Evolutionary conservation across 169 alveolate species (phyloP), one percentile per base, ranked within the genome.

Genomic region (Plasmodium vinckei): DNA sequence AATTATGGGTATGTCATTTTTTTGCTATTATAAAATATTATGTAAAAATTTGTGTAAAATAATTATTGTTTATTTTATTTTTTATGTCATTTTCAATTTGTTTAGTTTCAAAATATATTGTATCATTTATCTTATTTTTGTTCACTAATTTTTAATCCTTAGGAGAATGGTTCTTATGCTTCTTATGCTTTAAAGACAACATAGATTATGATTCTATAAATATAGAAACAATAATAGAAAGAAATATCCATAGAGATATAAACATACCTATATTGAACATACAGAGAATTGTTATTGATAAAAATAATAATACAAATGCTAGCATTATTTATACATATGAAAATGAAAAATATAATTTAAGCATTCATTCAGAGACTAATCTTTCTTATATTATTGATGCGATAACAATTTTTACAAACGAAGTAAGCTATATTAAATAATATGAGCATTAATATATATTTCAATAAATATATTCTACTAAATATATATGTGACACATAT

Each of bases 121-220:
- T 57, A 15, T 59, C 10, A 10, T 59, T 59, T 17, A 19, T 59
- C 33, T 21, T 59, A 19, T 59, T 59, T 17, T 15, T 59, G 15
- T 17, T 19, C 10, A 15, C 15, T n/a, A 54, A 54, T 54, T 33
- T 33, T 33, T 33, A 33, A 33, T 33, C 42, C 42, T 33, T 54
- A 86, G 91, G 91, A 27, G 91, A 86, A 19, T 86, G 91, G 91
- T 86, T 86, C 23, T 44, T 86, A 46, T 69, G 91, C 53, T 86
- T 86, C 69, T 49, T 68, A n/a, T 86, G 91, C 70, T 86, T 86
- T 42, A 86, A 86, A 72, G 63, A 68, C 46, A 61, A 46, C 13
- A 33, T 46, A 53, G 91, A 86, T 15, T 44, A 86, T 17, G 91
- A 68, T 23, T 63, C 59, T 17, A 86, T 86, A 27, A 70, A 68